Evolutionary conservation across 1,284 basidiomycete species (phyloP).

Genomic region (Tylopilus sp.): DNA sequence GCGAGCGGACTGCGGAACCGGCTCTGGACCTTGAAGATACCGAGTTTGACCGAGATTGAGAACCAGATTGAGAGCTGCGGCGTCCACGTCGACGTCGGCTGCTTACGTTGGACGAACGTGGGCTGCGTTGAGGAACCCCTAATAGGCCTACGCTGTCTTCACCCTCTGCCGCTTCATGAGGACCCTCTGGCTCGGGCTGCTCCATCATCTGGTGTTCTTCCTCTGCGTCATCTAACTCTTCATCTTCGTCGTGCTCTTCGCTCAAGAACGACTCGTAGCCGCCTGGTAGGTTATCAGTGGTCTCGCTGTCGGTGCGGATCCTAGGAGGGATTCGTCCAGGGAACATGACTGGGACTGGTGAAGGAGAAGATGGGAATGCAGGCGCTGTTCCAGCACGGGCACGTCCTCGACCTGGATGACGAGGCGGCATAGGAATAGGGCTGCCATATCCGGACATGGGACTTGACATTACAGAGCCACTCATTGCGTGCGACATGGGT

Average conservation of each 20-base stretch:
- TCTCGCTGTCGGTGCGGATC: conserved; percentile 58
- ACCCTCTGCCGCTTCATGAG: conserved; percentile 69
- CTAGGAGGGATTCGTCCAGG: conserved; percentile 45
- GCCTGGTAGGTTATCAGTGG: conserved; percentile 45
- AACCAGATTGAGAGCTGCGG: conserved; percentile 41
- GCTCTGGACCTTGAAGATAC: conserved; percentile 60
- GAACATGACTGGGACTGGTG: conserved; percentile 59
- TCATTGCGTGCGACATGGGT: conserved; percentile 46
- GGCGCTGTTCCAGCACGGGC: conserved; percentile 65
- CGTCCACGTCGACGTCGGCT: conserved; percentile 46
- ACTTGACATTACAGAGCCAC: conserved; percentile 44
- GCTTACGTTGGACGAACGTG: conserved; percentile 64
- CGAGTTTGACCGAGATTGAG: conserved; percentile 49
- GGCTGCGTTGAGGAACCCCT: conserved; percentile 61
- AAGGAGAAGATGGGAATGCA: conserved; percentile 53
- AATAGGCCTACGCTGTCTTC: conserved; percentile 79
- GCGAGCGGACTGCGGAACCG: conserved; percentile 61
- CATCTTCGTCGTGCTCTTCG: conserved; percentile 48
- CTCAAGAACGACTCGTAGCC: conserved; percentile 46
- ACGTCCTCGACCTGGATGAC: conserved; percentile 62
- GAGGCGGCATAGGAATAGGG: conserved; percentile 77
- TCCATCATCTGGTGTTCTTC: conserved; percentile 58
- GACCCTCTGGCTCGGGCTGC: conserved; percentile 63
- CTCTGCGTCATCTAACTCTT: conserved; percentile 53
- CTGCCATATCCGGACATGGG: conserved; percentile 51